A percentile compares a stretch with the other conserved stretches of the same genome.
Evolutionary conservation across 176 grass and related monocot genomes (phyloP).

Genomic region (Oryza meyeriana): DNA sequence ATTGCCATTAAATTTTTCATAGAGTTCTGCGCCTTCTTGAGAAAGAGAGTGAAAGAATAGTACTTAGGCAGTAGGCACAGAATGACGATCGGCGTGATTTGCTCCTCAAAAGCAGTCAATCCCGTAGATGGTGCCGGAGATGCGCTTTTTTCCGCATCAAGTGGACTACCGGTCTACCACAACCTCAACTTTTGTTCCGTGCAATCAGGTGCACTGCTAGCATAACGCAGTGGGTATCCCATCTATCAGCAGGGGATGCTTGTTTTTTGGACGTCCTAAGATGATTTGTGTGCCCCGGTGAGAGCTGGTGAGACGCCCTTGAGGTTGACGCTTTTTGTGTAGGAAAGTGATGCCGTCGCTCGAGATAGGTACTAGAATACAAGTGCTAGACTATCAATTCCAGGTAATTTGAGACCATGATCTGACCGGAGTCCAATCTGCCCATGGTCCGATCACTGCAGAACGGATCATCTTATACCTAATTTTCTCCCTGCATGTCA

Average conservation of each 20-base stretch:
- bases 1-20: neutral
- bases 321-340: no score
- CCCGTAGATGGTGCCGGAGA: neutral
- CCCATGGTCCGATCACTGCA: neutral
- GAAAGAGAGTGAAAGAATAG: neutral
- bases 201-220: neutral
- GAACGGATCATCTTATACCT: neutral
- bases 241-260: no score
- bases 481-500: neutral
- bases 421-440: neutral
- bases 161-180: neutral
- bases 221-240: no score
- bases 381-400: no score
- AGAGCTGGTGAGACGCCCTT: no score
- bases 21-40: neutral
- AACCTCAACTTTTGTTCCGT: neutral
- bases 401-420: neutral
- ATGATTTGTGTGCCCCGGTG: no score
- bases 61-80: neutral
- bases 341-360: no score
- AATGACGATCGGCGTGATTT: constrained; percentile 21
- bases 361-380: no score
- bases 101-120: neutral
- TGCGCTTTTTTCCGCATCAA: neutral
- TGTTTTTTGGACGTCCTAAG: no score